phyloP scores from a whole-genome alignment of 768 basidiomycete genomes.

The Pleurotus platypus region DNA sequence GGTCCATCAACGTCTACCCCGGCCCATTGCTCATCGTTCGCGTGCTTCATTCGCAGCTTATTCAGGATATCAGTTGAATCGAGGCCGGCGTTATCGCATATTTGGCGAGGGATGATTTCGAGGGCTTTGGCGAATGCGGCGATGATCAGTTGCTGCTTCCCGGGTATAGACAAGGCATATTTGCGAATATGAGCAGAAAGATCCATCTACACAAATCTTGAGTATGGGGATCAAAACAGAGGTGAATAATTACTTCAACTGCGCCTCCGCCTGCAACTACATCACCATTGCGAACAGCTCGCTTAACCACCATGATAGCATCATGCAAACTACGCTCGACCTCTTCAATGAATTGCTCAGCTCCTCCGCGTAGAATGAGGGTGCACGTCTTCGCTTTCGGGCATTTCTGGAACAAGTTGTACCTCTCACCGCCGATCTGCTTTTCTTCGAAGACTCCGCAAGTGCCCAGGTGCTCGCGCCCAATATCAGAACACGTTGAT shows the following conservation, averaged over 20 bases:
- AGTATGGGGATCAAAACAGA: neutral
- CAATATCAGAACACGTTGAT: constrained; percentile 92
- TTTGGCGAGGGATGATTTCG: constrained; percentile 96
- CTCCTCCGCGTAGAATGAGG: constrained; percentile 89
- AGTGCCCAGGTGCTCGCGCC: constrained; percentile 86
- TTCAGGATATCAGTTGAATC: constrained; percentile 98
- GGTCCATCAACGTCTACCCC: constrained; percentile 93
- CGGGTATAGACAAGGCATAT: constrained; percentile 88
- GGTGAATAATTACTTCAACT: constrained; percentile 62
- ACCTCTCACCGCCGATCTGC: constrained; percentile 96
- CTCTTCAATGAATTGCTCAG: constrained; percentile 98
- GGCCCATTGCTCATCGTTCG: constrained; percentile 82
- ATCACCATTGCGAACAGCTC: constrained; percentile 92
- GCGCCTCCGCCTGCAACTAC: constrained; percentile 98
- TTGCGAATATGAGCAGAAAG: constrained; percentile 92
- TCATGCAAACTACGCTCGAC: constrained; percentile 97
- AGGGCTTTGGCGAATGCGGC: constrained; percentile 95
- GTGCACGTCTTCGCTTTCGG: constrained; percentile 96
- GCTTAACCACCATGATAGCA: constrained; percentile 99
- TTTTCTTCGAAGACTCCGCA: constrained; percentile 91
- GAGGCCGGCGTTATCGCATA: constrained; percentile 96
- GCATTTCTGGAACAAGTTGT: constrained; percentile 93
- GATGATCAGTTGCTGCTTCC: constrained; percentile 92
- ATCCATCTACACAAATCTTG: constrained; percentile 72
- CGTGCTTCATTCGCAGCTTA: constrained; percentile 96